phyloP scores from a whole-genome alignment of 345 rosid genomes.

The Reutealis trisperma region DNA sequence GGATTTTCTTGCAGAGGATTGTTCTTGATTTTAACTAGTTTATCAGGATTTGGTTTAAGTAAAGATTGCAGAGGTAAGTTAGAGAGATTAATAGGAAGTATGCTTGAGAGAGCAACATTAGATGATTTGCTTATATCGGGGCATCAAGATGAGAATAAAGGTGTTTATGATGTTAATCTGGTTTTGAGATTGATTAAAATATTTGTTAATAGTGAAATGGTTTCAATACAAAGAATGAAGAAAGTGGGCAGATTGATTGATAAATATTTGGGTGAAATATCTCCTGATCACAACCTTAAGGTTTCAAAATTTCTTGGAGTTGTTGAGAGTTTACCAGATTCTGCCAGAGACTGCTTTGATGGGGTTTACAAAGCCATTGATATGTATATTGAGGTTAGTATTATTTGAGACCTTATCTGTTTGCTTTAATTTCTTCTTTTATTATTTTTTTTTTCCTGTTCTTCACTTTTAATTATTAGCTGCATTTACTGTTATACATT shows the following conservation, averaged over 20 bases:
- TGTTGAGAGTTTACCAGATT: constrained; percentile 73
- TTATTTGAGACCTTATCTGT: background rate
- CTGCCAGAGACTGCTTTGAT: constrained; percentile 73
- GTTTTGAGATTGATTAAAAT: constrained; percentile 57
- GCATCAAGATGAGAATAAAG: constrained; percentile 28
- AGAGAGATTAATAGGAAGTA: constrained; percentile 65
- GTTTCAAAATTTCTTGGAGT: constrained; percentile 63
- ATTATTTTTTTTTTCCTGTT: background rate
- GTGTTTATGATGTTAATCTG: constrained; percentile 61
- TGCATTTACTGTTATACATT: too few relatives aligned
- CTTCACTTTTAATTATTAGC: background rate
- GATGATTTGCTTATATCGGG: constrained; percentile 71
- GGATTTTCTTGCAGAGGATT: constrained; percentile 68
- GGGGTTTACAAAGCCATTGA: constrained; percentile 82
- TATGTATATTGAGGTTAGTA: constrained; percentile 68
- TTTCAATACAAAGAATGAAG: constrained; percentile 33
- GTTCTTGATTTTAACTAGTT: constrained; percentile 52
- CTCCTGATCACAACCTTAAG: constrained; percentile 71
- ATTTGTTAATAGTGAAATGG: constrained; percentile 37
- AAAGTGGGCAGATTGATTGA: constrained; percentile 60
- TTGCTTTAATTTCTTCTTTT: background rate
- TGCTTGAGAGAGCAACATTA: constrained; percentile 69
- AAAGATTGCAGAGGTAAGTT: constrained; percentile 53
- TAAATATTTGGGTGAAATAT: constrained; percentile 64
- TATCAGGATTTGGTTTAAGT: constrained; percentile 52